Evolutionary conservation across 441 rosid species (phyloP).

Genomic region (Arabidopsis hybrid): DNA sequence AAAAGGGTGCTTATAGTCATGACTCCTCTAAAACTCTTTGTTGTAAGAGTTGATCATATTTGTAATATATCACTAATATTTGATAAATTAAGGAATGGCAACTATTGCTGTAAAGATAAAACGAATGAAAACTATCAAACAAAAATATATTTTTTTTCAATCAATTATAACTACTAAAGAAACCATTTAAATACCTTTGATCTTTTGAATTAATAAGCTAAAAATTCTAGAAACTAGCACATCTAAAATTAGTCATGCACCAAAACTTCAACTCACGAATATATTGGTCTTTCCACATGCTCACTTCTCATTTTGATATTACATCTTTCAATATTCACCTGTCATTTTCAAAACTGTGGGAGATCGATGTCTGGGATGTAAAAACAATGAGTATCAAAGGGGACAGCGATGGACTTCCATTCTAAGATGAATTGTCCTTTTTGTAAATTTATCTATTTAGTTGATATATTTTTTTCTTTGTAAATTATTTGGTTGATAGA

Average conservation of each 20-base stretch:
- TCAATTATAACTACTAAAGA: neutral
- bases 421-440: slow-evolving; percentile 32
- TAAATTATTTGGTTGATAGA: neutral
- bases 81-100: neutral
- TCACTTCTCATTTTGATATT: slow-evolving; percentile 3
- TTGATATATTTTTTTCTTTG: neutral
- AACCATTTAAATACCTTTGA: neutral
- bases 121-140: too few species aligned
- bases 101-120: too few species aligned
- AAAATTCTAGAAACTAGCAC: neutral
- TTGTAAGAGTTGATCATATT: neutral
- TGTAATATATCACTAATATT: neutral
- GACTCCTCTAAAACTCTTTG: too few species aligned
- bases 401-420: slow-evolving; percentile 39
- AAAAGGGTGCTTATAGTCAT: too few species aligned
- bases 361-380: slow-evolving; percentile 33
- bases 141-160: too few species aligned
- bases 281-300: neutral
- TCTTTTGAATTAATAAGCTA: neutral
- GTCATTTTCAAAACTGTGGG: slow-evolving; percentile 34
- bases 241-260: neutral
- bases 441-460: slow-evolving; percentile 21
- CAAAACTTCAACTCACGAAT: too few species aligned
- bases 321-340: neutral
- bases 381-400: slow-evolving; percentile 24